Evolutionary conservation across 2,329 filamentous ascomycete species (phyloP).

Genomic region (Fusarium aywerte): DNA sequence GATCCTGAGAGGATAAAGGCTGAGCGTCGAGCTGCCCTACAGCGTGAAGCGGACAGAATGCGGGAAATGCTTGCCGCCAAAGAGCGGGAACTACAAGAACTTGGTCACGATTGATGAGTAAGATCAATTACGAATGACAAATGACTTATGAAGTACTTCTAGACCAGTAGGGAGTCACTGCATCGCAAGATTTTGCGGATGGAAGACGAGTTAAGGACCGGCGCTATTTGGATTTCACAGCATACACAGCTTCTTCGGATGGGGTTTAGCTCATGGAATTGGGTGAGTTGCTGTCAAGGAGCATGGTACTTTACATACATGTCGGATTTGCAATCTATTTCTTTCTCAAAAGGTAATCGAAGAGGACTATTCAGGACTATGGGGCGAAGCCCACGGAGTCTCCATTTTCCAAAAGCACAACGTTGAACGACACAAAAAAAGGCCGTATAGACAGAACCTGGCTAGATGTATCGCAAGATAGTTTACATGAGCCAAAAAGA

Average conservation of each 20-base stretch:
- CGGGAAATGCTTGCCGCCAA: constrained; percentile 77
- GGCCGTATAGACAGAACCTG: constrained; percentile 37
- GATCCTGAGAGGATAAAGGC: constrained; percentile 65
- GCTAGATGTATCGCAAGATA: constrained; percentile 34
- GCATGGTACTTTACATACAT: constrained; percentile 24
- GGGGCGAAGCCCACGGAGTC: constrained; percentile 16
- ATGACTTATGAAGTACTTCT: constrained; percentile 44
- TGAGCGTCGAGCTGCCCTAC: constrained; percentile 72
- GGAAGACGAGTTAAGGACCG: constrained; percentile 26
- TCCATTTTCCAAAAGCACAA: constrained; percentile 14
- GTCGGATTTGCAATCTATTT: constrained; percentile 26
- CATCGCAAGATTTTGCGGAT: constrained; percentile 28
- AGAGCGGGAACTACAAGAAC: constrained; percentile 71
- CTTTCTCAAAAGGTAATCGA: constrained; percentile 13
- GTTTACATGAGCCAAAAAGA: constrained; percentile 32
- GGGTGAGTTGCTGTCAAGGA: constrained; percentile 21
- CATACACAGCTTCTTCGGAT: constrained; percentile 13
- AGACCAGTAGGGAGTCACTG: constrained; percentile 41
- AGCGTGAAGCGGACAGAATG: constrained; percentile 81
- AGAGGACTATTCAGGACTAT: constrained; percentile 31
- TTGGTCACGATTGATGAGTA: constrained; percentile 46
- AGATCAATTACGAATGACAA: constrained; percentile 32
- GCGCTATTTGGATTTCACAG: constrained; percentile 46
- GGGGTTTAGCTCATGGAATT: constrained; percentile 18
- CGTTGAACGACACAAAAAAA: constrained; percentile 18